A percentile compares a stretch with the other conserved stretches of the same genome.
Evolutionary conservation across 257 asterid species (phyloP).

Genomic region (Asclepias syriaca): DNA sequence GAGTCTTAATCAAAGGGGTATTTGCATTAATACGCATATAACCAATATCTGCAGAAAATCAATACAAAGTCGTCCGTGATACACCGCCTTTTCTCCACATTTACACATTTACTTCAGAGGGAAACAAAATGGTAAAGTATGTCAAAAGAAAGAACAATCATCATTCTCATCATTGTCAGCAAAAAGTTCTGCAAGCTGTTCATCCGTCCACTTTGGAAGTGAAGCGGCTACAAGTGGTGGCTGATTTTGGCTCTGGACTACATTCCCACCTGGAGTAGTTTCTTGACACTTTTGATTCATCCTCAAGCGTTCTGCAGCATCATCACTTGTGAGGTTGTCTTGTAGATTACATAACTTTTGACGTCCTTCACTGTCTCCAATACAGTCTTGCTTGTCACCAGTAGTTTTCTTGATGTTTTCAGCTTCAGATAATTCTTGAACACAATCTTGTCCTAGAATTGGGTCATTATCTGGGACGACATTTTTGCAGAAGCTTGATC

Average conservation of each 20-base stretch:
- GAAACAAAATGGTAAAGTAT: not conserved
- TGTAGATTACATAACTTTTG: constrained; percentile 17
- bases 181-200: constrained; percentile 71
- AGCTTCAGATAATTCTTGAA: constrained; percentile 21
- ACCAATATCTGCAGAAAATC: not conserved
- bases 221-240: constrained; percentile 30
- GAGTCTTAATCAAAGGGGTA: too few species aligned
- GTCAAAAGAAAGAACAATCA: constrained; percentile 20
- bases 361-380: constrained; percentile 13
- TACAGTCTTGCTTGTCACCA: constrained; percentile 12
- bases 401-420: constrained; percentile 8
- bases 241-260: constrained; percentile 34
- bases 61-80: too few species aligned
- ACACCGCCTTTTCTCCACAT: not conserved
- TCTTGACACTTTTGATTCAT: constrained; percentile 21
- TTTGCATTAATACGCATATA: not conserved
- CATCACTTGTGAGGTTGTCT: constrained; percentile 13
- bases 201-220: constrained; percentile 75
- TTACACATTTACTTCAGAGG: not conserved
- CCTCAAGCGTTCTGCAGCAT: constrained; percentile 9
- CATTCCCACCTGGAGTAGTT: constrained; percentile 20
- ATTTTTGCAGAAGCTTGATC: constrained; percentile 15
- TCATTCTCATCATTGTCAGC: constrained; percentile 40
- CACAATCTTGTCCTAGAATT: constrained; percentile 21
- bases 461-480: constrained; percentile 18